Percentiles rank a stretch among this genome's conserved stretches.
phyloP scores from a whole-genome alignment of 1,139 yeast genomes.

The Kluyveromyces sp. region DNA sequence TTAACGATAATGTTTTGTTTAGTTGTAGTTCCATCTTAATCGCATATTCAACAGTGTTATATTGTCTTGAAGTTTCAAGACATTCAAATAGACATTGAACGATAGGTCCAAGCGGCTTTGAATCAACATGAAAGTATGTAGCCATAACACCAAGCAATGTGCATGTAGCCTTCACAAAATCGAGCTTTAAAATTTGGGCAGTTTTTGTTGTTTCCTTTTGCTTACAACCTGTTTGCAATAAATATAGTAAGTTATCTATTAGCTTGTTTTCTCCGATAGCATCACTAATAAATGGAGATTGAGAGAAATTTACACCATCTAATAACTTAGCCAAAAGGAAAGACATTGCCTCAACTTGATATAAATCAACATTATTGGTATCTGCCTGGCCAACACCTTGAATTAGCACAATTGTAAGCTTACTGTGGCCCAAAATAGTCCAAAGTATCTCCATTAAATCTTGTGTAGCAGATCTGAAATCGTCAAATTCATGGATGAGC shows the following conservation, averaged over 20 bases:
- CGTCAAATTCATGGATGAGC: slow-evolving; percentile 44
- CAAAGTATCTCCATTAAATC: slow-evolving; percentile 69
- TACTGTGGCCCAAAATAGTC: slow-evolving; percentile 50
- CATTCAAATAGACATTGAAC: slow-evolving; percentile 42
- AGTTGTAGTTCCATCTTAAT: slow-evolving; percentile 33
- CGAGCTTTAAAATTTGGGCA: slow-evolving; percentile 17
- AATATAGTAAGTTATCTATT: slow-evolving; percentile 24
- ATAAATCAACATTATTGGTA: slow-evolving; percentile 29
- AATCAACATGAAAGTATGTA: slow-evolving; percentile 42
- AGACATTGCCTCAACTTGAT: slow-evolving; percentile 61
- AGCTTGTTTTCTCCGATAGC: slow-evolving; percentile 23
- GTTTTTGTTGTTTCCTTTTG: slow-evolving; percentile 11
- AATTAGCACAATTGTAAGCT: slow-evolving; percentile 44
- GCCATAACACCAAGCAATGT: slow-evolving; percentile 47
- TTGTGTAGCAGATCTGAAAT: slow-evolving; percentile 63
- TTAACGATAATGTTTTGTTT: slow-evolving; percentile 51
- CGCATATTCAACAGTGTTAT: slow-evolving; percentile 10
- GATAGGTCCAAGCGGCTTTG: slow-evolving; percentile 38
- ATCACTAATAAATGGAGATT: slow-evolving; percentile 36
- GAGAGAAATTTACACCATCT: slow-evolving; percentile 34
- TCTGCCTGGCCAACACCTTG: slow-evolving; percentile 33
- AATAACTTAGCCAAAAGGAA: slow-evolving; percentile 47
- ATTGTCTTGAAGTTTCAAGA: slow-evolving; percentile 25
- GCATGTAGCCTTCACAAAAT: slow-evolving; percentile 39
- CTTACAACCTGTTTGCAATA: slow-evolving; percentile 22